A percentile compares a stretch with the other conserved stretches of the same genome.
These are phyloP conservation scores for Wickerhamomyces alni DNA, from an alignment of 805 yeast genomes.

Conservation along the genomic window DNA sequence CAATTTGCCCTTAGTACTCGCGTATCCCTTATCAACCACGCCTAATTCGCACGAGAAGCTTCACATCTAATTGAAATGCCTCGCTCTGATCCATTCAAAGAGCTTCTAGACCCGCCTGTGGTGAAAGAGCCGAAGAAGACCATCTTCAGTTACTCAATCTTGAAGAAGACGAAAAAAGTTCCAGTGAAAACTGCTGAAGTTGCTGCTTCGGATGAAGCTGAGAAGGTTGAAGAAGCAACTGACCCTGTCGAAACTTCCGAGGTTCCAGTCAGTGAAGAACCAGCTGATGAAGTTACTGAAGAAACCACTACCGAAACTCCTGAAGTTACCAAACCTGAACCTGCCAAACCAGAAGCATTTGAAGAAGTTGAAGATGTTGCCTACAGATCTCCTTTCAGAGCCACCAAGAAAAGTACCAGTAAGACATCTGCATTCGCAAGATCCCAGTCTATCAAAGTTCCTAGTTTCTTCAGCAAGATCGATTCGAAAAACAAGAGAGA, in stretches of 20 bases:
- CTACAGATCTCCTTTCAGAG: constrained; percentile 12
- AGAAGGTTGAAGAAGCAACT: background rate
- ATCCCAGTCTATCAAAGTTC: constrained; percentile 1
- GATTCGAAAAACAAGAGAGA: constrained; percentile 6
- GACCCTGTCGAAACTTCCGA: background rate
- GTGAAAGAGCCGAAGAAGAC: constrained; percentile 11
- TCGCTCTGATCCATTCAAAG: constrained; percentile 21
- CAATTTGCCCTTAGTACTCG: too few species aligned
- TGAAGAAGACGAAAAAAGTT: constrained; percentile 6
- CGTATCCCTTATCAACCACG: background rate
- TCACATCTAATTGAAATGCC: constrained; percentile 6
- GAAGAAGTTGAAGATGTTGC: constrained; percentile 3
- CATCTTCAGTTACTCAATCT: constrained; percentile 13
- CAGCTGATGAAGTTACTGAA: background rate
- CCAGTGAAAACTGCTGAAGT: background rate
- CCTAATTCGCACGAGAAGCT: background rate
- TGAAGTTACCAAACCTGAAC: too few species aligned
- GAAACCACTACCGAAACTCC: too few species aligned
- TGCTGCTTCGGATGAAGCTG: background rate
- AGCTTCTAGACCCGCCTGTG: constrained; percentile 5
- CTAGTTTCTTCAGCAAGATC: constrained; percentile 3
- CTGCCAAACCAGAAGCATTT: background rate
- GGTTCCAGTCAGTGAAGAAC: background rate
- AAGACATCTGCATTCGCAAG: background rate
- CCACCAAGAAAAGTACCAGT: background rate